These are phyloP conservation scores for Debaryomyces nepalensis DNA, from an alignment of 1,139 yeast genomes.

Conservation along the genomic window DNA sequence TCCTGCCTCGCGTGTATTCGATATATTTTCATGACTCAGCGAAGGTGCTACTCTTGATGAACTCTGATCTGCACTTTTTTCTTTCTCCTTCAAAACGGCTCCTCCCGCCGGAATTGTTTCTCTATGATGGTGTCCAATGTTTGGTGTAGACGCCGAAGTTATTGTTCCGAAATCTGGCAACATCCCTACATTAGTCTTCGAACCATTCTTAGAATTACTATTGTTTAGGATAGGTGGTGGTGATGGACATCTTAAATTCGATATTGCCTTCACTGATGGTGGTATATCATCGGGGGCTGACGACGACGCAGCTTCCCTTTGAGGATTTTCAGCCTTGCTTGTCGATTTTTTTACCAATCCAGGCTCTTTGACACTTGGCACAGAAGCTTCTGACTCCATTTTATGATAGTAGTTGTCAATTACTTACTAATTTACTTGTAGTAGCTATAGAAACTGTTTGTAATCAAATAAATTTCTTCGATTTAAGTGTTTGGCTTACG, in stretches of 20 bases:
- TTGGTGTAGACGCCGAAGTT: constrained; percentile 6
- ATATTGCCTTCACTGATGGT: constrained; percentile 55
- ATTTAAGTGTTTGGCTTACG: constrained; percentile 1
- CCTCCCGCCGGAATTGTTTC: constrained; percentile 58
- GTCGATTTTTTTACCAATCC: neutral
- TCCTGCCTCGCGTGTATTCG: constrained; percentile 2
- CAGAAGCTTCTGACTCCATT: constrained; percentile 14
- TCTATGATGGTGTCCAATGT: constrained; percentile 21
- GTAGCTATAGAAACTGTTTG: neutral
- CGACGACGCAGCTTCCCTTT: constrained; percentile 13
- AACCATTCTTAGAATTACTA: constrained; percentile 9
- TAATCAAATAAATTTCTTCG: constrained; percentile 8
- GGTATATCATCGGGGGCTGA: constrained; percentile 31
- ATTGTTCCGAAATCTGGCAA: constrained; percentile 6
- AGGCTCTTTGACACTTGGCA: constrained; percentile 5
- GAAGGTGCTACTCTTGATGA: constrained; percentile 1
- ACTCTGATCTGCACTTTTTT: constrained; percentile 18
- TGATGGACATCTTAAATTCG: constrained; percentile 65
- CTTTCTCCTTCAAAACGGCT: constrained; percentile 45
- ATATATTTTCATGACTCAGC: neutral
- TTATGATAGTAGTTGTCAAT: neutral
- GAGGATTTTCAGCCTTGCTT: constrained; percentile 2
- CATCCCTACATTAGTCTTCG: constrained; percentile 20
- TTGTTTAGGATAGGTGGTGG: constrained; percentile 68
- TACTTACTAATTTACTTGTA: constrained; percentile 1